Percentiles rank a stretch among this genome's conserved stretches.
phyloP scores from a whole-genome alignment of 495 filamentous ascomycete genomes.

The Eremomyces bilateralis region DNA sequence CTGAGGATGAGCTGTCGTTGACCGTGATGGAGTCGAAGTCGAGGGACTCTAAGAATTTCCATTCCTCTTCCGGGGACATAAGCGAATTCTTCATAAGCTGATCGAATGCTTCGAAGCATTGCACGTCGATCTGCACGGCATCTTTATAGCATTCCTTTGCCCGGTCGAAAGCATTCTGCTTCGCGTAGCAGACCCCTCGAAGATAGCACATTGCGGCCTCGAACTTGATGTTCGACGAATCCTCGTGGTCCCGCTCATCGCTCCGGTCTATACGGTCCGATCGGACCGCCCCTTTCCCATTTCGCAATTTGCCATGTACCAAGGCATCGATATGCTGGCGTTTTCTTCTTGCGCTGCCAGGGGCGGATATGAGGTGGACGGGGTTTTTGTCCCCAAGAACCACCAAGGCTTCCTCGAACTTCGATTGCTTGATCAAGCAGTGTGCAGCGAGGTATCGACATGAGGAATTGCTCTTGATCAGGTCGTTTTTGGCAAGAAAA shows the following conservation, averaged over 20 bases:
- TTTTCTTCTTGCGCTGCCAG: constrained; percentile 39
- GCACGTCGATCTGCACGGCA: constrained; percentile 86
- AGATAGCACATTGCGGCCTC: constrained; percentile 97
- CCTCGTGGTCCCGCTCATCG: constrained; percentile 45
- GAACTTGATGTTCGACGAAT: constrained; percentile 51
- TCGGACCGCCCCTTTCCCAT: constrained; percentile 6
- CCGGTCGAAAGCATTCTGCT: constrained; percentile 92
- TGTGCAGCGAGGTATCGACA: constrained; percentile 84
- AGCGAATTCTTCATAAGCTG: constrained; percentile 93
- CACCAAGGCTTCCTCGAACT: constrained; percentile 68
- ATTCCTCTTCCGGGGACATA: constrained; percentile 95
- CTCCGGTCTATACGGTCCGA: constrained; percentile 33
- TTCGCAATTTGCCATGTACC: constrained; percentile 5
- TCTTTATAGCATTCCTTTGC: constrained; percentile 98
- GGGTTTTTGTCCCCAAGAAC: constrained; percentile 89
- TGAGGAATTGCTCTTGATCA: constrained; percentile 57
- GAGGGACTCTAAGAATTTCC: constrained; percentile 73
- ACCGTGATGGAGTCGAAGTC: constrained; percentile 67
- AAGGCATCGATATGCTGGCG: constrained; percentile 22
- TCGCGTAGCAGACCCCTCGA: constrained; percentile 80
- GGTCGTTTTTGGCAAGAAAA: constrained; percentile 65
- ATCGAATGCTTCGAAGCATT: constrained; percentile 96
- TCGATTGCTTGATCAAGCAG: constrained; percentile 76
- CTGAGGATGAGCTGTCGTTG: constrained; percentile 28
- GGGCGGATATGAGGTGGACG: constrained; percentile 52